Percentiles rank a stretch among this genome's conserved stretches.
phyloP scores from a whole-genome alignment of 2,329 filamentous ascomycete species.

The Alternaria postmessia region DNA sequence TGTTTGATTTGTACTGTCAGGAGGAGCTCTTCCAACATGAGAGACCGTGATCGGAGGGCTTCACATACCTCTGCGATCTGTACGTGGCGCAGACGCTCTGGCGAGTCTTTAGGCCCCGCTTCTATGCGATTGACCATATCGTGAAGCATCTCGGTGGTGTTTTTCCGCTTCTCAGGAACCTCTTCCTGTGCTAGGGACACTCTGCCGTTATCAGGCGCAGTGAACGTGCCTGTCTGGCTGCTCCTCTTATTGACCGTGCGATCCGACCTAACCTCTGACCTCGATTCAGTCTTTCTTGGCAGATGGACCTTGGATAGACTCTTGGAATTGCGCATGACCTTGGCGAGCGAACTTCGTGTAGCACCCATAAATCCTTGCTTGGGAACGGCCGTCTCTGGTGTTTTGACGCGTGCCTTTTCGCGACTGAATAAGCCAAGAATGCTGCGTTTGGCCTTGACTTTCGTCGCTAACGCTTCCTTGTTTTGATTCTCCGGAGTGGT shows the following conservation, averaged over 20 bases:
- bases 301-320: constrained; percentile 27
- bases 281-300: constrained; percentile 7
- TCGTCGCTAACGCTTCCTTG: neutral
- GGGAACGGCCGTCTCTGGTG: constrained; percentile 7
- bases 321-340: constrained; percentile 28
- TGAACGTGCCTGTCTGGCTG: neutral
- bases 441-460: constrained; percentile 34
- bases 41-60: constrained; percentile 1
- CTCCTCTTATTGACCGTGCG: neutral
- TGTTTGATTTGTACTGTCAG: constrained; percentile 27
- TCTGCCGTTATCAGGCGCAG: neutral
- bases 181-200: neutral
- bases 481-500: neutral
- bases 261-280: neutral
- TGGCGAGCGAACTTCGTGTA: constrained; percentile 27
- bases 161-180: neutral
- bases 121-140: constrained; percentile 25
- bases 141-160: constrained; percentile 12
- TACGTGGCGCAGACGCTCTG: constrained; percentile 27
- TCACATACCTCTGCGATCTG: constrained; percentile 39
- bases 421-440: constrained; percentile 37
- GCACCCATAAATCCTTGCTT: constrained; percentile 27
- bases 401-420: constrained; percentile 10
- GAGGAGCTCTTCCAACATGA: constrained; percentile 9
- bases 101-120: constrained; percentile 13